Base-by-base conservation (phyloP, 805 yeast genomes). In the Candida methanosorbosa region DNA sequence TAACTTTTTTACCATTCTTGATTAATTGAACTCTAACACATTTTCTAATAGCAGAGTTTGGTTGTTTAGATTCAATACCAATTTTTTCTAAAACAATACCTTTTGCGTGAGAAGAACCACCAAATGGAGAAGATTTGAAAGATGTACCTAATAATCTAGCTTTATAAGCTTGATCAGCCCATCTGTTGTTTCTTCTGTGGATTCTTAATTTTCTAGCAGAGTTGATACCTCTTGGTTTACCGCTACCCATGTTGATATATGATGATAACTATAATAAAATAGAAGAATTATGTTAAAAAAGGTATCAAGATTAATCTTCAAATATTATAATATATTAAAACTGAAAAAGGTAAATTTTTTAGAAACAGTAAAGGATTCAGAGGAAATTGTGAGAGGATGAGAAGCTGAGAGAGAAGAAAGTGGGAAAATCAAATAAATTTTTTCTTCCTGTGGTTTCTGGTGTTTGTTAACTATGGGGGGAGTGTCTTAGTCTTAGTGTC, bases 31-130 rank as follows among this genome's bases (percentile, higher is more conserved):
- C 99, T 83, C 97, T 87, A 70, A 92, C 99, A 84, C 98, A 94
- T 82, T 92, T 92, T 84, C 98, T 92, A 67, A 92, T 90, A 75
- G 98, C 99, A 61, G 98, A 92, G 94, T 92, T 92, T 73, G 99
- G 99, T 79, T 92, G 99, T 77, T 92, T 92, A 69, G 99, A 94
- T 79, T 92, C 97, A 70, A 92, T 81, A 78, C 99, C 99, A 61
- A 90, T 81, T 75, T 92, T 92, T 79, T 92, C 99, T 67, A 92
- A 84, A 52, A 92, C 99, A 63, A 92, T 92, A 68, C 99, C 99
- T 78, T 90, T 90, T 64, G 99, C 99, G 84, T 92, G 99, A 59
- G 98, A 92, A 63, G 99, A 88, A 68, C 97, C 98, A 72, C 97
- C 97, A 66, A 92, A 92, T 72, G 98, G 99, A 64, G 98, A 92